Evolutionary conservation across 1,284 basidiomycete species (phyloP), one percentile per base, ranked within the genome.

Genomic region (Apiotrichum mycotoxinovorans): DNA sequence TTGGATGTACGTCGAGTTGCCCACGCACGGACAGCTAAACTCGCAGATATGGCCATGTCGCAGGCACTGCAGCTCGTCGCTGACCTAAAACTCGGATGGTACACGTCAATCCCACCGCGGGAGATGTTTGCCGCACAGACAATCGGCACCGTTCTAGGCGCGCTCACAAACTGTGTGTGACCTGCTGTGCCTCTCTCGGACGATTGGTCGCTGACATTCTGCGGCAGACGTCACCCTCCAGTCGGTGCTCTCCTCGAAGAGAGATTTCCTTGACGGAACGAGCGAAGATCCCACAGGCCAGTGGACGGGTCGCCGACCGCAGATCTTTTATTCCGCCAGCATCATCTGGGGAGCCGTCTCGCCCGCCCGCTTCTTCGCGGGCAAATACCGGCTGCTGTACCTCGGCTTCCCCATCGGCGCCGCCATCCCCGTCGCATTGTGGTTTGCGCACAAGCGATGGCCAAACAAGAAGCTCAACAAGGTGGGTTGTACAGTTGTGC

Each of bases 91-190:
- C 70, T 80, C 12, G 76, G 75, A 0, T 76, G 75, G 70, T 78
- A 78, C 56, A 75, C 70, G 23, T 74, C 71, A 1, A 74, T 75
- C 23, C 72, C 73, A 14, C 73, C 73, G 7, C 63, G 59, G 51
- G 77, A 80, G 66, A 81, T 81, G 80, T 81, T 81, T 56, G 64
- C 77, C 3, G 75, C 75, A 5, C 80, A 81, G 60, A 74, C 79
- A n/a, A 60, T 78, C 23, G 79, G 79, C 2, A 80, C 80, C 0
- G 72, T 78, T 10, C 65, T 80, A 5, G 79, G 79, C 12, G 79
- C 78, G 35, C 58, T 80, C 3, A 74, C 79, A 17, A 80, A 77
- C 48, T 76, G 72, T 74, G 15, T 26, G 5, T 34, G 9, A 23
- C 7, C 22, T 14, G 12, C 15, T 5, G 12, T n/a, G 5, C 4